Base-by-base conservation (phyloP, 2,329 filamentous ascomycete genomes). In the Penicillium sp. region DNA sequence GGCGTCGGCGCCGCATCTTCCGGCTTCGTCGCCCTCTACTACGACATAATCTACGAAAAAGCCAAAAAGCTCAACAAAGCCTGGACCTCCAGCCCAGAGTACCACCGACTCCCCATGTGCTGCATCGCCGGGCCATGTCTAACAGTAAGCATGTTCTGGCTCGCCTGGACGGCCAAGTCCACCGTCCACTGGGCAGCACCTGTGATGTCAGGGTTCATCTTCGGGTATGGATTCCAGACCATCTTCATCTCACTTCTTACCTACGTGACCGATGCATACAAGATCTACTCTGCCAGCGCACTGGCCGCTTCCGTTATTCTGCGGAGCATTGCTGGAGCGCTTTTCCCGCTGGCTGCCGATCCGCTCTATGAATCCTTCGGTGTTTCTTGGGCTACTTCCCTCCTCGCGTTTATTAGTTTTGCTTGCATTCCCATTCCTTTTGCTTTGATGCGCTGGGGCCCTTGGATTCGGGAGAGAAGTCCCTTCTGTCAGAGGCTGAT, bases 71-170 rank as follows among this genome's bases (percentile, higher is more conserved):
- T 70, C 10, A 71, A 79, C 38, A 80, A 79, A 3, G 59, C 75
- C 1, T 91, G 88, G 86, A 77, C 83, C 0, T 73, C 74, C 27
- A 61, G 60, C 4, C 61, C 67, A 82, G 69, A 92, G 66, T 86
- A 84, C 66, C 82, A 86, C 6, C 83, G 89, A 1, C 78, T 93
- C 0, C 89, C 89, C 0, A 77, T 92, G 3, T 88, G 87, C 5
- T 88, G 84, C 65, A 63, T 90, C 18, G 88, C 87, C 1, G 87
- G 88, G 0, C 87, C 88, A 0, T 74, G 88, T 40, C 81, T 85
- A 1, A 78, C 83, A 32, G 77, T 66, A 42, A 65, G 63, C 23
- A 58, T 70, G 13, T 88, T 60, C 68, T 84, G 56, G 86, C 78
- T 88, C 16, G 86, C 83, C 21, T 88, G 81, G 80, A 79, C 81